Evolutionary conservation across 202 grass and related monocot species (phyloP).

Genomic region (Carex arenaria): DNA sequence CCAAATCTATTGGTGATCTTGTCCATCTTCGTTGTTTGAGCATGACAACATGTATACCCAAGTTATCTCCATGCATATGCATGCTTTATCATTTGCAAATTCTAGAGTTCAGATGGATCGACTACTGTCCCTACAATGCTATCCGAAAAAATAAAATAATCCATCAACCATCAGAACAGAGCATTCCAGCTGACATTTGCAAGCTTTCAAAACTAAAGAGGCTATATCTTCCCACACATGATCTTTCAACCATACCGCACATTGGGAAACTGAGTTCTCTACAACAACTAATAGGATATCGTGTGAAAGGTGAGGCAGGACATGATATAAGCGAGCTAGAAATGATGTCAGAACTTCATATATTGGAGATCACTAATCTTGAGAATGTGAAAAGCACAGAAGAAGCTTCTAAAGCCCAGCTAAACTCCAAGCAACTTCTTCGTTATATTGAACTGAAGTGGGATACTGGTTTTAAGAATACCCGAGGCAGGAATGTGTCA

Average conservation of each 20-base stretch:
- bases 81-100: conserved; percentile 19
- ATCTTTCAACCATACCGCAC: not conserved
- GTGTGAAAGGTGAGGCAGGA: not conserved
- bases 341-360: conserved; percentile 5
- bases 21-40: conserved; percentile 19
- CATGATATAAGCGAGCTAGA: conserved; percentile 14
- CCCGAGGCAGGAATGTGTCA: not conserved
- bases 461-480: not conserved
- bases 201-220: conserved; percentile 9
- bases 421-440: not conserved
- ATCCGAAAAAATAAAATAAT: too few species aligned
- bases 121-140: too few species aligned
- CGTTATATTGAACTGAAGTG: not conserved
- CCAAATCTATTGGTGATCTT: conserved; percentile 1
- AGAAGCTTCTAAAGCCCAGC: not conserved
- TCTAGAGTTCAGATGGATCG: not conserved
- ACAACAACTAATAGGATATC: not conserved
- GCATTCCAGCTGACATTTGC: not conserved
- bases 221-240: not conserved
- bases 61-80: conserved; percentile 7
- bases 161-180: not conserved
- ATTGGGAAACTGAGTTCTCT: conserved; percentile 30
- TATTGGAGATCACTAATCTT: not conserved
- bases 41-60: not conserved
- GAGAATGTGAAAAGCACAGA: conserved; percentile 14